Evolutionary conservation across 23 red algal genomes (phyloP).

Genomic region (Gracilaria caudata): DNA sequence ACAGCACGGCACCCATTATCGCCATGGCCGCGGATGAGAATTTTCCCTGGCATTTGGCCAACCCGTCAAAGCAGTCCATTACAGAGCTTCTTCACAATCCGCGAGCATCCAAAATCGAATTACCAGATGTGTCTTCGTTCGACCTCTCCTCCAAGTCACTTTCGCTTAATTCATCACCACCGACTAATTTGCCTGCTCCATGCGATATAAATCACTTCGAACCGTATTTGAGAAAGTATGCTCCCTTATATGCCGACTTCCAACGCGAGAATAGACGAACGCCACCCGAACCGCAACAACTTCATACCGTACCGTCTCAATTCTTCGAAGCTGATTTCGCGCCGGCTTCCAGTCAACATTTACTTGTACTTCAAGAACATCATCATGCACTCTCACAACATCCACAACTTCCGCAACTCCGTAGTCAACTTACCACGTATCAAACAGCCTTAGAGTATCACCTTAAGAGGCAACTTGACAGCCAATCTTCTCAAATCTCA

Average conservation of each 20-base stretch:
- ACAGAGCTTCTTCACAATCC: conserved; percentile 66
- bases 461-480: conserved; percentile 27
- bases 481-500: conserved; percentile 25
- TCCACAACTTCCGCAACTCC: conserved; percentile 29
- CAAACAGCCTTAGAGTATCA: conserved; percentile 37
- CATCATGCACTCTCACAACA: conserved; percentile 27
- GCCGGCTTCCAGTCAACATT: conserved; percentile 25
- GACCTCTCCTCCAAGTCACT: conserved; percentile 37
- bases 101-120: conserved; percentile 23
- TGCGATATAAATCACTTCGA: conserved; percentile 58
- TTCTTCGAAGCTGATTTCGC: conserved; percentile 47
- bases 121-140: conserved; percentile 40
- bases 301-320: conserved; percentile 20
- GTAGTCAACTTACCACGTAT: conserved; percentile 25
- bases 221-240: conserved; percentile 46
- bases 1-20: neutral
- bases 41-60: conserved; percentile 14
- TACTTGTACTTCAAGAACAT: conserved; percentile 13
- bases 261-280: conserved; percentile 5
- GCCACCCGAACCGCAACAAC: neutral
- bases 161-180: neutral
- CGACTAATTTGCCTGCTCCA: conserved; percentile 12
- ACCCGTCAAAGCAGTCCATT: conserved; percentile 54
- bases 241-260: conserved; percentile 22
- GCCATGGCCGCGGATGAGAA: conserved; percentile 9